Percentiles rank a stretch among this genome's conserved stretches.
Evolutionary conservation across 177 flowering plant genomes (phyloP).

Genomic region (Vitis hybrid): DNA sequence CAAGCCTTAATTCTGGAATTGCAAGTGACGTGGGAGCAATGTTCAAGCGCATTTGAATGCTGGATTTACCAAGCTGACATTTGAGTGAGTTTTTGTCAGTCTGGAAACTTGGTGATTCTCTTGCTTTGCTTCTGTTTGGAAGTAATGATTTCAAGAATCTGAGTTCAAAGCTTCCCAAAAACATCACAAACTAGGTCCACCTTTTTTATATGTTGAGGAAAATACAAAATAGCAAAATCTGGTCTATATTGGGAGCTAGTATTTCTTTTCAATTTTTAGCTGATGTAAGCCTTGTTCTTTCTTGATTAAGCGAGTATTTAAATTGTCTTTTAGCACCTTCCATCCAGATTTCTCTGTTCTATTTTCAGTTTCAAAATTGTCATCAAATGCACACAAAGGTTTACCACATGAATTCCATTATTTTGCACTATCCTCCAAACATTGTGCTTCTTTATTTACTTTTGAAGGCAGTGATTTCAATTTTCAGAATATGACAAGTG

Average conservation of each 20-base stretch:
- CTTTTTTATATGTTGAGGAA: background rate
- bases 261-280: background rate
- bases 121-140: conserved; percentile 7
- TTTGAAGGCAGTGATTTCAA: too few relatives aligned
- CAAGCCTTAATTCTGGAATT: conserved; percentile 45
- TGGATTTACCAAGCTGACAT: background rate
- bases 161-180: conserved; percentile 7
- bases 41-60: too few relatives aligned
- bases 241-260: background rate
- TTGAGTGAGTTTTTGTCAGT: conserved; percentile 6
- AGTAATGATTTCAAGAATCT: conserved; percentile 11
- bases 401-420: too few relatives aligned
- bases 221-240: background rate
- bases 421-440: too few relatives aligned
- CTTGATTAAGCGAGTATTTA: too few relatives aligned
- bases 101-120: background rate
- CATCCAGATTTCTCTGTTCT: too few relatives aligned
- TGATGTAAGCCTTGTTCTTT: too few relatives aligned
- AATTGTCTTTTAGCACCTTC: too few relatives aligned
- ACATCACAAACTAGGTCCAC: conserved; percentile 1
- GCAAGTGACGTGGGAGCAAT: background rate
- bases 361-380: too few relatives aligned
- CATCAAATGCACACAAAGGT: too few relatives aligned
- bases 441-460: too few relatives aligned
- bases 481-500: too few relatives aligned